Base-by-base conservation (phyloP, 2,329 filamentous ascomycete genomes). In the Paracoccidioides brasiliensis region DNA sequence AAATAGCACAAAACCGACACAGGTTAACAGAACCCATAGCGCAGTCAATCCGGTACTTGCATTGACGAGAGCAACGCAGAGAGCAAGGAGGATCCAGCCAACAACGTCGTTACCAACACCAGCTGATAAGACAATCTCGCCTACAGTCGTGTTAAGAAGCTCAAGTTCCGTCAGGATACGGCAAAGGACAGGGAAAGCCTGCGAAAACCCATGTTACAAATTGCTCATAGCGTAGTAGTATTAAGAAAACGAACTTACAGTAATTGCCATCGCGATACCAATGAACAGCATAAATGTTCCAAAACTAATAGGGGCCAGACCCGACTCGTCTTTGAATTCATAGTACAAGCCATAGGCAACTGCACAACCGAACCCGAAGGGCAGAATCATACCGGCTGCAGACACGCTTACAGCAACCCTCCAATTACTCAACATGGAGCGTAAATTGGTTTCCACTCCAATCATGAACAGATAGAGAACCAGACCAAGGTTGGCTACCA, bases 21-120 rank as follows among this genome's bases (percentile, higher is more conserved):
- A 83, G 30, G 84, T 82, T 10, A 97, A 78, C 5, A 97, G 73
- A 5, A 95, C 89, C 72, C 83, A 97, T 0, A 97, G 77, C 0
- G 91, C 90, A 0, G 88, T 84, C 22, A 97, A 69, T 0, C 91
- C 91, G 46, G 80, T 85, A 14, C 83, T 83, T 35, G 90, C 89
- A 66, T 97, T 97, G 64, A 95, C 90, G 32, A 97, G 78, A 0
- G 91, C 88, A 38, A 97, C 90, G 62, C 91, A 96, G 33, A 97
- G 83, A 0, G 91, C 91, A 30, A 97, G 82, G 14, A 97, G 76
- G 61, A 96, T 85, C 91, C 91, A 97, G 56, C 88, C 88, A 3
- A 86, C 82, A 14, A 93, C 89, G 66, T 97, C 91, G 67, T 97
- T 96, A 1, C 88, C 89, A 12, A 96, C 90, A 53, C 91, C 91